Percentiles rank a stretch among this genome's conserved stretches.
Conservation (phyloP, 192 early-diverging fungal species). For the Dissophora ornata region DNA sequence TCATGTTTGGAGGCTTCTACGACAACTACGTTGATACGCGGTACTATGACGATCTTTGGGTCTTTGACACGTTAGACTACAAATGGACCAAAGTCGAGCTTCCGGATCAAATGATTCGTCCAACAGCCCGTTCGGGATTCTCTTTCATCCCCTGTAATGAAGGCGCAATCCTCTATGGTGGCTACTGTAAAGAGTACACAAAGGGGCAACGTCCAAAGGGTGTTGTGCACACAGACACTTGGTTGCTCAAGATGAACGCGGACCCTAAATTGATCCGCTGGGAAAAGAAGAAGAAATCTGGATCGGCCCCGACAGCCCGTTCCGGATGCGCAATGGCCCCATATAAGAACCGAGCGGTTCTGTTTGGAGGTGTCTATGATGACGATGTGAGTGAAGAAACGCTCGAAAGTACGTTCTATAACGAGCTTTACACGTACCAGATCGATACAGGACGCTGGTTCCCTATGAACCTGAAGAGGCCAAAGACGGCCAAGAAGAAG, state of each 20-base stretch:
- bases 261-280: slow-evolving; percentile 68
- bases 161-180: slow-evolving; percentile 72
- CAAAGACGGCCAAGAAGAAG: slow-evolving; percentile 59
- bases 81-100: slow-evolving; percentile 58
- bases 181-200: slow-evolving; percentile 71
- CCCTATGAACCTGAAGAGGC: slow-evolving; percentile 61
- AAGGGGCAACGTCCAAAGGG: slow-evolving; percentile 73
- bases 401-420: slow-evolving; percentile 67
- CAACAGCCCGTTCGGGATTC: slow-evolving; percentile 69
- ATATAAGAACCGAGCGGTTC: slow-evolving; percentile 67
- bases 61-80: slow-evolving; percentile 73
- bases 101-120: slow-evolving; percentile 40
- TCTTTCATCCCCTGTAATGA: slow-evolving; percentile 67
- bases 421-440: slow-evolving; percentile 69
- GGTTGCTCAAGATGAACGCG: slow-evolving; percentile 69
- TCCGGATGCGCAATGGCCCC: slow-evolving; percentile 65
- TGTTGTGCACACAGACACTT: slow-evolving; percentile 64
- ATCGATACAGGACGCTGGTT: slow-evolving; percentile 73
- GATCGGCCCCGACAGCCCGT: slow-evolving; percentile 51
- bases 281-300: slow-evolving; percentile 72
- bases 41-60: slow-evolving; percentile 76
- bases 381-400: slow-evolving; percentile 73
- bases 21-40: slow-evolving; percentile 58
- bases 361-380: slow-evolving; percentile 75
- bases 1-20: slow-evolving; percentile 75